These are phyloP conservation scores for Fusarium clavum DNA, from an alignment of 2,329 filamentous ascomycete species.

Conservation along the genomic window DNA sequence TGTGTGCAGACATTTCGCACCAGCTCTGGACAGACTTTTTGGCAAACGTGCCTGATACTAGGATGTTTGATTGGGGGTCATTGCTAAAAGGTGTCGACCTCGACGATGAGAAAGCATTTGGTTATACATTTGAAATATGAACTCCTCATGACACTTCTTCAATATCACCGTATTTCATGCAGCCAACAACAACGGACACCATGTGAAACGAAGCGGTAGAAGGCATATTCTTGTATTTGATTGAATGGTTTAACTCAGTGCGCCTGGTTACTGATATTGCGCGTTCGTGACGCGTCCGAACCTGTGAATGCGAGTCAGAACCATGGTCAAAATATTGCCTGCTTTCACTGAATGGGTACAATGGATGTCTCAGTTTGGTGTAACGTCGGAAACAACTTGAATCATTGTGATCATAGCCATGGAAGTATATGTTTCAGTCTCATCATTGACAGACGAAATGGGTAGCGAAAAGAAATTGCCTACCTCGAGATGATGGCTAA, in stretches of 20 bases:
- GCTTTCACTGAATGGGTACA: rapidly evolving
- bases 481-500: neutral
- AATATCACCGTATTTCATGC: neutral
- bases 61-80: constrained; percentile 8
- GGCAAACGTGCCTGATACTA: constrained; percentile 1
- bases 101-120: neutral
- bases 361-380: neutral
- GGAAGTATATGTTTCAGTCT: constrained; percentile 26
- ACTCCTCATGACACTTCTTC: neutral
- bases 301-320: neutral
- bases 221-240: neutral
- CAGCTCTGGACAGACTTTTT: constrained; percentile 15
- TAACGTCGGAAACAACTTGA: constrained; percentile 19
- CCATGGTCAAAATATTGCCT: rapidly evolving
- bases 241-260: too few species aligned
- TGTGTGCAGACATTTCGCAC: neutral
- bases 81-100: neutral
- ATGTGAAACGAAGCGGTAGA: rapidly evolving
- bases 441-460: neutral
- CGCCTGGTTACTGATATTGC: rapidly evolving
- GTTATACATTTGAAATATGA: neutral
- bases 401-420: constrained; percentile 24
- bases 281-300: neutral
- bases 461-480: too few species aligned
- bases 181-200: neutral